Percentiles rank a stretch among this genome's conserved stretches.
Conservation (phyloP, 2,329 filamentous ascomycete species). For the Esteya vermicola region DNA sequence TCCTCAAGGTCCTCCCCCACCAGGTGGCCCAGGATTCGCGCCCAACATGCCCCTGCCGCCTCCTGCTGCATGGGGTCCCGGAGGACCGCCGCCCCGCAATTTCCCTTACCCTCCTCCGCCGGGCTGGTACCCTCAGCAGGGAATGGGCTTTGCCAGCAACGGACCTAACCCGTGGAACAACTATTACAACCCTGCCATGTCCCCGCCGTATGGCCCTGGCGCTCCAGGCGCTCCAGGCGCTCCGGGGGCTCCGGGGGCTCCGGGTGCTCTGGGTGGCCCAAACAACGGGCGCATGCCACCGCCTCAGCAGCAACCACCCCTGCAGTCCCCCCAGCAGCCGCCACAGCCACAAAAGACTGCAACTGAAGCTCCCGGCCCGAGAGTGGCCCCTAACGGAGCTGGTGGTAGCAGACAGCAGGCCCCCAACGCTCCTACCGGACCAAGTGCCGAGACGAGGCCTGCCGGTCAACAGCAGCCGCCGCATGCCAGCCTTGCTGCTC, state of each 20-base stretch:
- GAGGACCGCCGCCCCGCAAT: constrained; percentile 10
- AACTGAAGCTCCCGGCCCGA: constrained; percentile 18
- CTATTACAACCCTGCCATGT: constrained; percentile 43
- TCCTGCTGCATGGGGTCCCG: constrained; percentile 15
- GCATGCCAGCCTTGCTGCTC: constrained; percentile 19
- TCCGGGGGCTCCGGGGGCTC: constrained; percentile 14
- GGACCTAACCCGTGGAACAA: constrained; percentile 46
- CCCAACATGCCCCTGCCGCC: constrained; percentile 17
- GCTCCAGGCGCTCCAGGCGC: no score
- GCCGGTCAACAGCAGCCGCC: constrained; percentile 27
- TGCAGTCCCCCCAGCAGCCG: constrained; percentile 16
- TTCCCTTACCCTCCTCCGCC: constrained; percentile 67
- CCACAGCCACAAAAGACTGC: constrained; percentile 9
- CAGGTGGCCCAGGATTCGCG: constrained; percentile 15
- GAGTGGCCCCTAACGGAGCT: constrained; percentile 38
- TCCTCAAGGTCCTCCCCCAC: constrained; percentile 10
- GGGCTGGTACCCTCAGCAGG: constrained; percentile 60
- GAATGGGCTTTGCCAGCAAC: constrained; percentile 55
- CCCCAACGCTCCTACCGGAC: constrained; percentile 19
- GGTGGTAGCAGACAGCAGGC: constrained; percentile 25
- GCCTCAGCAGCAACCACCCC: constrained; percentile 15
- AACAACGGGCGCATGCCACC: constrained; percentile 13
- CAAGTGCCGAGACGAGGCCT: constrained; percentile 39
- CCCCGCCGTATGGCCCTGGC: constrained; percentile 11
- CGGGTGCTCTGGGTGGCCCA: constrained; percentile 15